Percentiles rank a stretch among this genome's conserved stretches.
phyloP scores from a whole-genome alignment of 2,329 filamentous ascomycete species.

The Fusarium duplospermum region DNA sequence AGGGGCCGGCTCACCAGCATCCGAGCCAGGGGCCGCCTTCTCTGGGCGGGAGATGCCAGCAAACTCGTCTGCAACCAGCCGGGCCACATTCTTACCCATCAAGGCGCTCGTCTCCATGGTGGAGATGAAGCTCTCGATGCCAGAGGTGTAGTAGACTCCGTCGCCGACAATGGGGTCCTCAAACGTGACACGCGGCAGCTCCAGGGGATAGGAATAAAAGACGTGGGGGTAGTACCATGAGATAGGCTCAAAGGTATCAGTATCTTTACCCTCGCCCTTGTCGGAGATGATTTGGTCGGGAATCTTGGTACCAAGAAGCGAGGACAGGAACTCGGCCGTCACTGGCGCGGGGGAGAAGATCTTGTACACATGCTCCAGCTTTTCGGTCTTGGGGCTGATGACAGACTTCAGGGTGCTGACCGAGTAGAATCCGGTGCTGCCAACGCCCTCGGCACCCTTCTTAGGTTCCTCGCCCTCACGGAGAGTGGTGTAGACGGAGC shows the following conservation, averaged over 20 bases:
- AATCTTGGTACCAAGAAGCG: slow-evolving; percentile 62
- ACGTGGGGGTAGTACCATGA: slow-evolving; percentile 82
- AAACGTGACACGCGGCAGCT: slow-evolving; percentile 87
- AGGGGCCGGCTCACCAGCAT: not conserved
- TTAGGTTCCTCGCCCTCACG: slow-evolving; percentile 65
- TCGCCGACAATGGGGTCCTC: slow-evolving; percentile 79
- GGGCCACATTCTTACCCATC: slow-evolving; percentile 88
- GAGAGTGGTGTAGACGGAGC: slow-evolving; percentile 85
- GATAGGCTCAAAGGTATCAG: slow-evolving; percentile 59
- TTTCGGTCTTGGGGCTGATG: slow-evolving; percentile 67
- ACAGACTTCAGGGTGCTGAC: slow-evolving; percentile 78
- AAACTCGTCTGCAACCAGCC: slow-evolving; percentile 73
- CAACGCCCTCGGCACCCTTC: slow-evolving; percentile 69
- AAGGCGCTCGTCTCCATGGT: slow-evolving; percentile 97
- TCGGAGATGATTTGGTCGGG: slow-evolving; percentile 54
- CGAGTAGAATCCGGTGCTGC: slow-evolving; percentile 84
- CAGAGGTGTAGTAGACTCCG: slow-evolving; percentile 77
- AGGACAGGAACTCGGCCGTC: slow-evolving; percentile 64
- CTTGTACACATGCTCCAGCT: slow-evolving; percentile 71
- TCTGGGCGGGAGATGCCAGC: slow-evolving; percentile 39
- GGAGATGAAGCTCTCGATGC: slow-evolving; percentile 93
- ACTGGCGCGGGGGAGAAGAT: slow-evolving; percentile 70
- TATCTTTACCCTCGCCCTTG: slow-evolving; percentile 49
- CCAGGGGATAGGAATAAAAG: slow-evolving; percentile 88
- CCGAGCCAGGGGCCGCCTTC: not conserved